These are phyloP conservation scores for Magnaporthiopsis rhizophila DNA, from an alignment of 2,329 filamentous ascomycete species.

Conservation along the genomic window DNA sequence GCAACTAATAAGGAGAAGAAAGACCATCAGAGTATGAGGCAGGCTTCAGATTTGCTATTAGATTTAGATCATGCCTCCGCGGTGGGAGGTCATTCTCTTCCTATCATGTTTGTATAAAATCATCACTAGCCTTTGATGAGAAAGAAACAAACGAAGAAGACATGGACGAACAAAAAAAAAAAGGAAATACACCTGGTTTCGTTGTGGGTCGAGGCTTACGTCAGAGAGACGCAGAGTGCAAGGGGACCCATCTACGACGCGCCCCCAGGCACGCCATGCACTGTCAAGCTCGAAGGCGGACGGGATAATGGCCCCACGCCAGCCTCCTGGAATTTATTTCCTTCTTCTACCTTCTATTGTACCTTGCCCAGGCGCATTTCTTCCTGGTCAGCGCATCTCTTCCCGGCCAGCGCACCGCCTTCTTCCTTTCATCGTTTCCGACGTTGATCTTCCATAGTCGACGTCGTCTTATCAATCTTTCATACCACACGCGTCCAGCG, in stretches of 20 bases:
- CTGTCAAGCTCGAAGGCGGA: background rate
- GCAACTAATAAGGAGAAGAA: background rate
- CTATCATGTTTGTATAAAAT: slow-evolving; percentile 54
- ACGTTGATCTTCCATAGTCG: background rate
- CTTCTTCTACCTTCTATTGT: background rate
- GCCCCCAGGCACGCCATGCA: background rate
- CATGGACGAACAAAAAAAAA: background rate
- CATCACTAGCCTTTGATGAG: slow-evolving; percentile 49
- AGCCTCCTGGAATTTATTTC: background rate
- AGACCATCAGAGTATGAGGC: background rate
- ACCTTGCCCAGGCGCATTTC: background rate
- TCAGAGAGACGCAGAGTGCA: background rate
- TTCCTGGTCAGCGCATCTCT: background rate
- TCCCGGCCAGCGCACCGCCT: background rate
- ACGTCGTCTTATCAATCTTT: background rate
- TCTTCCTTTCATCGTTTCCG: background rate
- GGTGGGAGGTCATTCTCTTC: slow-evolving; percentile 57
- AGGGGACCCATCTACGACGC: background rate
- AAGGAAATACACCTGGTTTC: background rate
- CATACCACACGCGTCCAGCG: background rate
- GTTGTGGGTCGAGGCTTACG: background rate
- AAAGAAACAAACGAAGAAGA: slow-evolving; percentile 19
- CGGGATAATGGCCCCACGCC: background rate
- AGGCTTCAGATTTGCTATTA: slow-evolving; percentile 36
- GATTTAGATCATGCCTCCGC: slow-evolving; percentile 57